These are phyloP conservation scores for Alloteropsis semialata DNA, from an alignment of 176 grass and related monocot genomes.

Conservation along the genomic window DNA sequence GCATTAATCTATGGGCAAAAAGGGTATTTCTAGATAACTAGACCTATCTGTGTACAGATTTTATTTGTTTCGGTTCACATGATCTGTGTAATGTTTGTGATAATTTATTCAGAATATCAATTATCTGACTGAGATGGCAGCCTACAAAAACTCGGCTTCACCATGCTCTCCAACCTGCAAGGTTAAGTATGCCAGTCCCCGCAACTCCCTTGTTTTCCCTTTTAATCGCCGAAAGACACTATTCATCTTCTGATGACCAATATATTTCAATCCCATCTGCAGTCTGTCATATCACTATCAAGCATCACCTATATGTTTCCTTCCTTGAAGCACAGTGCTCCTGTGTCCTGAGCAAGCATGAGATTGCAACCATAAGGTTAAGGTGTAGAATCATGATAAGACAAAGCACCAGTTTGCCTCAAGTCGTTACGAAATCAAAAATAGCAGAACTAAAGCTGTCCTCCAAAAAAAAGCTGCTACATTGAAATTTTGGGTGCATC, in stretches of 20 bases:
- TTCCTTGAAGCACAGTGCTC: conserved; percentile 7
- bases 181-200: conserved; percentile 51
- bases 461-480: conserved; percentile 3
- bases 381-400: conserved; percentile 25
- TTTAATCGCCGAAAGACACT: background rate
- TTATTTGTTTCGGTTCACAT: background rate
- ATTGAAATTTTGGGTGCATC: background rate
- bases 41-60: background rate
- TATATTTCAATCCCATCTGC: conserved; percentile 43
- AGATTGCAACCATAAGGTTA: conserved; percentile 30
- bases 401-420: conserved; percentile 21
- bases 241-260: conserved; percentile 49
- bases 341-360: conserved; percentile 34
- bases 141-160: conserved; percentile 48
- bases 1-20: conserved; percentile 1
- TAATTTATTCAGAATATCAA: background rate
- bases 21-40: background rate
- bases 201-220: background rate
- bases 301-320: conserved; percentile 10
- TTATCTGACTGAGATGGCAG: conserved; percentile 28
- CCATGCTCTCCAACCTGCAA: conserved; percentile 43
- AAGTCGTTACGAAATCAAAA: conserved; percentile 28
- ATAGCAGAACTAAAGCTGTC: conserved; percentile 24
- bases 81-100: background rate
- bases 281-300: conserved; percentile 21